These are phyloP conservation scores for Friedmanniomyces simplex DNA, from an alignment of 495 filamentous ascomycete genomes.

Conservation along the genomic window DNA sequence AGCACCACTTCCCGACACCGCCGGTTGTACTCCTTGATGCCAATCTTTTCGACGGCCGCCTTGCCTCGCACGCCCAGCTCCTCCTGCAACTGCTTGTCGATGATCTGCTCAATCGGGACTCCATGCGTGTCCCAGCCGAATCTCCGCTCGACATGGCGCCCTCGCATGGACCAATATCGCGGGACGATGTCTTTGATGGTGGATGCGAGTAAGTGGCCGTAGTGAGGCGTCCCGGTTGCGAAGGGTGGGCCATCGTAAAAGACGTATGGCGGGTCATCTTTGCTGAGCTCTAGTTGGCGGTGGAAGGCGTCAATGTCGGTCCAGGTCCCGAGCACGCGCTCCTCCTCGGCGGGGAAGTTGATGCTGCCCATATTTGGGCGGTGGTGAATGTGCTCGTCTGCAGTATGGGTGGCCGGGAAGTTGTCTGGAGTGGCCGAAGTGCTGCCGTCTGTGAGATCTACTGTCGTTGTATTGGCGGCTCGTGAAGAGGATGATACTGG, in stretches of 20 bases:
- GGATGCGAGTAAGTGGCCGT: constrained; percentile 88
- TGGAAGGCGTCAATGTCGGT: constrained; percentile 83
- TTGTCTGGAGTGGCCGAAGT: too few relatives aligned
- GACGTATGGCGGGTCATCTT: constrained; percentile 64
- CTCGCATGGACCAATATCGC: constrained; percentile 96
- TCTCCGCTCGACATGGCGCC: constrained; percentile 67
- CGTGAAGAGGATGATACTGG: too few relatives aligned
- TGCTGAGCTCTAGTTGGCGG: constrained; percentile 61
- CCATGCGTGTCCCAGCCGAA: constrained; percentile 92
- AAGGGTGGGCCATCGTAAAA: constrained; percentile 65
- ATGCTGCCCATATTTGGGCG: constrained; percentile 45
- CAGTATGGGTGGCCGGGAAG: too few relatives aligned
- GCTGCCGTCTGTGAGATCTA: too few relatives aligned
- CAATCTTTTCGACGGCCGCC: constrained; percentile 77
- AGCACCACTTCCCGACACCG: constrained; percentile 94
- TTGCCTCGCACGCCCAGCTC: constrained; percentile 74
- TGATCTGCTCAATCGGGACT: constrained; percentile 92
- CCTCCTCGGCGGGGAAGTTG: constrained; percentile 86
- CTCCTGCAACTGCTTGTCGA: constrained; percentile 85
- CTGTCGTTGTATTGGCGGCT: too few relatives aligned
- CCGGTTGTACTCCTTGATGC: constrained; percentile 82
- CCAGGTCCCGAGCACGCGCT: constrained; percentile 69
- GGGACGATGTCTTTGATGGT: constrained; percentile 98
- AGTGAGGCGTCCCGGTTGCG: constrained; percentile 76
- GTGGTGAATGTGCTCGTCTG: too few relatives aligned